Base-by-base conservation (phyloP, 1,139 yeast species). In the Diutina neorugosa region DNA sequence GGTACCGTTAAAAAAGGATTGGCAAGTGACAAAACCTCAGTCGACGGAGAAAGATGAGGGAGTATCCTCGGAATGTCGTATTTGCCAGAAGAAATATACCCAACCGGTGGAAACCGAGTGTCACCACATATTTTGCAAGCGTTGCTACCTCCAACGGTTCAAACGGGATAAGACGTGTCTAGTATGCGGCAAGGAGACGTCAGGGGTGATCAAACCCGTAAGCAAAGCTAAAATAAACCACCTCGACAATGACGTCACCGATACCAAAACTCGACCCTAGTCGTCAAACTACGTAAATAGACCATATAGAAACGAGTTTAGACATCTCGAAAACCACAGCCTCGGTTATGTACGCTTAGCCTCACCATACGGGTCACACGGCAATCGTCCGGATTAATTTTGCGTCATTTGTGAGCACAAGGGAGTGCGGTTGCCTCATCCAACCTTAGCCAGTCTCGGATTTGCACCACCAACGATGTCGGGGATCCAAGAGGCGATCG, bases 1-100 rank as follows among this genome's bases (percentile, higher is more conserved):
- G 21, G 82, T 84, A 78, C 83, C 86, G 55, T 66, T 83, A 1
- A 78, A 76, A 20, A 77, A 75, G 57, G 96, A 88, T 51, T 89
- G 96, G 96, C 84, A 86, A 59, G 61, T 60, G 3, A 63, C 3
- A 48, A 47, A 55, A 53, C 6, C n/a, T n/a, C n/a, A 23, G 6
- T 23, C 25, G 4, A 4, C 7, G 53, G 55, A 42, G 53, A 54
- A 51, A 56, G 25, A 58, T 60, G 5, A 65, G 2, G 68, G 66
- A 1, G 65, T 80, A 0, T 88, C 90, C 0, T 81, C 80, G 67
- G 78, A 77, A 58, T 86, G 95, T 64, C 77, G 78, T 0, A 63
- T 86, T 4, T 87, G 96, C 64, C 73, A 77, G 57, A 58, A 70
- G 0, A 81, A 77, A 57, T 84, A 84, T 62, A 71, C 69, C 50